Evolutionary conservation across 371 early-diverging fungal genomes (phyloP), one percentile per base, ranked within the genome.

Genomic region (Rhizopus arrhizus): DNA sequence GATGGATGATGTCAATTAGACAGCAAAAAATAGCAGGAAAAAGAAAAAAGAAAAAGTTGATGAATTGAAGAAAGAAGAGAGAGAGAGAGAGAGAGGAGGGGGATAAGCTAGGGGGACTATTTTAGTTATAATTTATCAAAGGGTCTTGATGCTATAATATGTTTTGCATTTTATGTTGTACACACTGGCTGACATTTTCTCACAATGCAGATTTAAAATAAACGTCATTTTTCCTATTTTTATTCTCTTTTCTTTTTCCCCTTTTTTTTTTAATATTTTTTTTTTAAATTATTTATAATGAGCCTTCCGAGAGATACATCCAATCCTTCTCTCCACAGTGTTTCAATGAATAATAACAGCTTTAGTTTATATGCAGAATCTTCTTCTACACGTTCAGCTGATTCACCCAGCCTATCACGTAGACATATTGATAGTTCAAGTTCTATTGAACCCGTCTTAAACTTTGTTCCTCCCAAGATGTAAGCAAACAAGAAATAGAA

Each of bases 401-500:
- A 59, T 43, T 70, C 66, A 15, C 66, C 70, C 10, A 52, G 45
- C 48, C 13, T 56, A 31, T 58, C 53, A 22, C 65, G 62, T 40
- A 52, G 47, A 45, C 38, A 52, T 8, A 41, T 62, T 12, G 66
- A 59, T 40, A 31, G 53, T 16, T 5, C 43, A 43, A 64, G 58
- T 4, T 38, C 49, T 34, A 33, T 46, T 5, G 61, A 58, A 33
- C 7, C 32, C 9, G 7, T 58, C n/a, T 59, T 28, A 29, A 63
- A 59, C 42, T 70, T 70, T 63, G 70, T 70, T 12, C 70, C 70
- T 36, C 61, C 67, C 50, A 59, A 58, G 60, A 47, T 59, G 70
- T 70, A 66, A 66, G 40, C 22, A 28, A 0, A 13, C 3, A 53
- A 33, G 29, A 53, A 15, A 33, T n/a, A 54, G 38, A 45, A 46